A percentile compares a stretch with the other conserved stretches of the same genome.
These are phyloP conservation scores for Cyberlindnera japonica DNA, from an alignment of 805 yeast species.

Conservation along the genomic window DNA sequence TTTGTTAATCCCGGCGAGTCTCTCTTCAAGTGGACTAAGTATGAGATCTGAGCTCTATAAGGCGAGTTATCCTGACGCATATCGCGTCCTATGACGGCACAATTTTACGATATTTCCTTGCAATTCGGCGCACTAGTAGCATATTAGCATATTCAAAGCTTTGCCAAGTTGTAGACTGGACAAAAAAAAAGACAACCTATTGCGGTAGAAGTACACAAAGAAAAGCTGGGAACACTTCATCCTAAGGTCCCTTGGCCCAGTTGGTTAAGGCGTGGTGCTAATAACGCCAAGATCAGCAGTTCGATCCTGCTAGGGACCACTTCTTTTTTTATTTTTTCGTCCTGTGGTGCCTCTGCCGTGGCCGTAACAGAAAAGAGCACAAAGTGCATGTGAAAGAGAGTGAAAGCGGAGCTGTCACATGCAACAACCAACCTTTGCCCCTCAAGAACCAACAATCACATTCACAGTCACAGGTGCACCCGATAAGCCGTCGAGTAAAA, in stretches of 20 bases:
- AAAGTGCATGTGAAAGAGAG: slow-evolving; percentile 9
- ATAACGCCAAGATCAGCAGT: slow-evolving; percentile 67
- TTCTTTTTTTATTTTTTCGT: slow-evolving; percentile 13
- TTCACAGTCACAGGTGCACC: too few relatives aligned
- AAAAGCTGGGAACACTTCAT: not conserved
- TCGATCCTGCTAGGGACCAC: slow-evolving; percentile 86
- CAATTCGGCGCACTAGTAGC: too few relatives aligned
- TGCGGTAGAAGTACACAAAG: too few relatives aligned
- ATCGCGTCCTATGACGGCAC: too few relatives aligned
- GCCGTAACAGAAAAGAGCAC: not conserved
- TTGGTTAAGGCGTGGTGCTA: slow-evolving; percentile 60
- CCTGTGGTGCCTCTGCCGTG: not conserved
- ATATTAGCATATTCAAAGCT: too few relatives aligned
- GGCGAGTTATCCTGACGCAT: too few relatives aligned
- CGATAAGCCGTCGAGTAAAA: not conserved
- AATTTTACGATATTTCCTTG: too few relatives aligned
- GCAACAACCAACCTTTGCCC: too few relatives aligned
- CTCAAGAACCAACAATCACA: too few relatives aligned
- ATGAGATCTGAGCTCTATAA: slow-evolving; percentile 11
- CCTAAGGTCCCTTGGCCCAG: slow-evolving; percentile 54
- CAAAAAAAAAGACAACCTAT: too few relatives aligned
- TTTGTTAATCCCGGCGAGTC: slow-evolving; percentile 43
- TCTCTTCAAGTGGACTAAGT: slow-evolving; percentile 42
- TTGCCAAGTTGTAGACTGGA: too few relatives aligned
- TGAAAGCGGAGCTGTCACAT: too few relatives aligned